phyloP scores from a whole-genome alignment of 2,329 filamentous ascomycete species.

The Tolypocladium endophyticum region DNA sequence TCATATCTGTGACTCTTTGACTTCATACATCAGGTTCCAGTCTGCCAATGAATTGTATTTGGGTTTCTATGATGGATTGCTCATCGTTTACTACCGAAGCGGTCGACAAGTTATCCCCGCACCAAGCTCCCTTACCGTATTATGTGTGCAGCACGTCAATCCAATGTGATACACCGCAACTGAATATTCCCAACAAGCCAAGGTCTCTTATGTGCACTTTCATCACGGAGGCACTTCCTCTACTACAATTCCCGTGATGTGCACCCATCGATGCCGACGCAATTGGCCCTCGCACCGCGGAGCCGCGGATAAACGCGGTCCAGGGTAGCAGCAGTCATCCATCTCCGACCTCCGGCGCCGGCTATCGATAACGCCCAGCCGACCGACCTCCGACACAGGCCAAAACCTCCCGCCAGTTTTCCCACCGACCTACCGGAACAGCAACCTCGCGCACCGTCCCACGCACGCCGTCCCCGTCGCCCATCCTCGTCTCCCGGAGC shows the following conservation, averaged over 20 bases:
- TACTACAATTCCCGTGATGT: neutral
- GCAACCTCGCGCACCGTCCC: neutral
- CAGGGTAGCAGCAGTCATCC: slow-evolving; percentile 6
- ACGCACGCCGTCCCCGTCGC: neutral
- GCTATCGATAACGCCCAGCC: neutral
- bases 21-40: neutral
- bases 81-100: too few relatives aligned
- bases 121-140: too few relatives aligned
- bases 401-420: neutral
- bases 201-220: too few relatives aligned
- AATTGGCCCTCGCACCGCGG: neutral
- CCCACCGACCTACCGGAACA: neutral
- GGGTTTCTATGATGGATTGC: too few relatives aligned
- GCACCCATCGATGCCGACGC: neutral
- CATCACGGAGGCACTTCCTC: rapidly evolving
- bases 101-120: too few relatives aligned
- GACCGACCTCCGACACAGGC: neutral
- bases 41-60: neutral
- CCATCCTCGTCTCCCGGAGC: neutral
- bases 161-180: too few relatives aligned
- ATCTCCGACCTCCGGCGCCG: neutral
- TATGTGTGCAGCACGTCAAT: too few relatives aligned
- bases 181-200: too few relatives aligned
- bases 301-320: neutral
- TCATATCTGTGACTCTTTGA: neutral